These are phyloP conservation scores for Puccinia coronata DNA, from an alignment of 1,284 basidiomycete species.

Conservation along the genomic window DNA sequence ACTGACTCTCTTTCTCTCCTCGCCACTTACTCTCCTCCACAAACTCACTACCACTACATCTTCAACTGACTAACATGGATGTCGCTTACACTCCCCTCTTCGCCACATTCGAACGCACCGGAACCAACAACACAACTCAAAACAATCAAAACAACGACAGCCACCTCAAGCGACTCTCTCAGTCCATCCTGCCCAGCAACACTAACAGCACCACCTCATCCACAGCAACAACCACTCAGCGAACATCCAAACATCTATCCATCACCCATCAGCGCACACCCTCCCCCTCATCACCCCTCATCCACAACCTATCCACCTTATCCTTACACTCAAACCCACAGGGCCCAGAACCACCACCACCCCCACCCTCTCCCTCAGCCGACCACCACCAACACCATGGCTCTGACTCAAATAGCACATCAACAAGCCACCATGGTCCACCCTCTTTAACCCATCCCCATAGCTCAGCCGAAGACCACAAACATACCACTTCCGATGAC, in stretches of 20 bases:
- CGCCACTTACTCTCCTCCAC: background rate
- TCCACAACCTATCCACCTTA: background rate
- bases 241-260: no score
- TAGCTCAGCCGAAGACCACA: background rate
- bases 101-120: background rate
- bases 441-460: background rate
- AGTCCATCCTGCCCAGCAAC: background rate
- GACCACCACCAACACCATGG: background rate
- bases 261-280: background rate
- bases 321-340: background rate
- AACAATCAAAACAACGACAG: background rate
- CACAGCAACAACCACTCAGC: background rate
- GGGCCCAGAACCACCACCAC: background rate
- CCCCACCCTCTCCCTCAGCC: no score
- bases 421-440: background rate
- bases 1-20: no score
- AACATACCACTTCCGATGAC: background rate
- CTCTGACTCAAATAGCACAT: background rate
- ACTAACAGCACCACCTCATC: background rate
- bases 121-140: no score
- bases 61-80: background rate
- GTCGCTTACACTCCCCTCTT: slow-evolving; percentile 1
- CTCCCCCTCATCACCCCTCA: background rate
- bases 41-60: background rate
- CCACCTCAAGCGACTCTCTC: slow-evolving; percentile 6